These are phyloP conservation scores for Leccinum pachyderme DNA, from an alignment of 1,284 basidiomycete species.

Conservation along the genomic window DNA sequence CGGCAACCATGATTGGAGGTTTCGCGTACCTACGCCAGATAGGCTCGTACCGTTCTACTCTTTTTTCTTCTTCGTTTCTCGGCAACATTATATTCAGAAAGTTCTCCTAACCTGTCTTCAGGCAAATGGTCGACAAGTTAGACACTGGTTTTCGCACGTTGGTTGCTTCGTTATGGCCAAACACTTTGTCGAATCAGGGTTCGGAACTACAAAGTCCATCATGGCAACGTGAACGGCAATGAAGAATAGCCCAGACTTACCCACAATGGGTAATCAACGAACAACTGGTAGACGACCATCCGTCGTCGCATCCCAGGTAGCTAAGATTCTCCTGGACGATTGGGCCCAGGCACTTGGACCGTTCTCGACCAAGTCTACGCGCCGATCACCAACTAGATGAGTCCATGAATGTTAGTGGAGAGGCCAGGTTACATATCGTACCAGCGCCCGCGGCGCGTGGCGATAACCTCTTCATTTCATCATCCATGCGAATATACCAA, in stretches of 20 bases:
- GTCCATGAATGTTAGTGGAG: slow-evolving; percentile 3
- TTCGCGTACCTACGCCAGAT: background rate
- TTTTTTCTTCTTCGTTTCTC: slow-evolving; percentile 1
- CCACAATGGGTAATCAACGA: slow-evolving; percentile 9
- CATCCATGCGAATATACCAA: background rate
- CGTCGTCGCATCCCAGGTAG: background rate
- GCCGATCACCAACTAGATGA: background rate
- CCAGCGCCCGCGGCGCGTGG: background rate
- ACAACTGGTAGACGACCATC: slow-evolving; percentile 1
- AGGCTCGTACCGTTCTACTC: background rate
- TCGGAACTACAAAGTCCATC: background rate
- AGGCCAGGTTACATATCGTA: slow-evolving; percentile 4
- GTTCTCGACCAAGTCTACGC: background rate
- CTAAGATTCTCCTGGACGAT: background rate
- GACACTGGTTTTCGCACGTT: background rate
- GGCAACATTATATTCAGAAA: background rate
- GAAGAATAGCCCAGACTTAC: background rate
- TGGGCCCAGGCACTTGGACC: background rate
- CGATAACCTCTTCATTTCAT: background rate
- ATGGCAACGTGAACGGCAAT: background rate
- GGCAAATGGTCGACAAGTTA: slow-evolving; percentile 1
- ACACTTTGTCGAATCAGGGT: background rate
- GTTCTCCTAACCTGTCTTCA: slow-evolving; percentile 2
- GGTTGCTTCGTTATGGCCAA: slow-evolving; percentile 4
- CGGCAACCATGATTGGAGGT: background rate